Evolutionary conservation across 2,329 filamentous ascomycete species (phyloP).

Genomic region (Trichothecium roseum): DNA sequence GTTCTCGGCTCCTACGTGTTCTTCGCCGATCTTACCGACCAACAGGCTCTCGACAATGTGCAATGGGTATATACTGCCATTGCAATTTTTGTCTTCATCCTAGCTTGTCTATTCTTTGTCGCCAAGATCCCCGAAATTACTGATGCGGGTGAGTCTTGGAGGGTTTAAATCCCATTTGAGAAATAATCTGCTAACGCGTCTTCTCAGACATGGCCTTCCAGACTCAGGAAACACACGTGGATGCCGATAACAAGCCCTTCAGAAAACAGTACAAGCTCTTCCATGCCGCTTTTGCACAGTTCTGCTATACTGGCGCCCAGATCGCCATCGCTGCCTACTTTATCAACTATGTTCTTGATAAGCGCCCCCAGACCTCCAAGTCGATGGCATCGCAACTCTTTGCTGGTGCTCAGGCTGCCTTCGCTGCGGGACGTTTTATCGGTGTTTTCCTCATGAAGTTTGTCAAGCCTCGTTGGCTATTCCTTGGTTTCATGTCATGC

Average conservation of each 20-base stretch:
- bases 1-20: conserved; percentile 65
- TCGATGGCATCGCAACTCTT: conserved; percentile 54
- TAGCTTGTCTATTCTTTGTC: conserved; percentile 58
- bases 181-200: conserved; percentile 19
- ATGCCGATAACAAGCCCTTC: conserved; percentile 50
- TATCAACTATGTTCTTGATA: conserved; percentile 62
- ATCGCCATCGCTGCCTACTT: conserved; percentile 57
- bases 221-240: conserved; percentile 41
- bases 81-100: conserved; percentile 56
- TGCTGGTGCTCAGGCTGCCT: conserved; percentile 63
- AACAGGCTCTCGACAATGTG: conserved; percentile 51
- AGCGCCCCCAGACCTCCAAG: conserved; percentile 38
- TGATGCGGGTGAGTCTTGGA: conserved; percentile 20
- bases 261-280: conserved; percentile 65
- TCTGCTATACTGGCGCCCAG: conserved; percentile 69
- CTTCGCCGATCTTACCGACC: conserved; percentile 52
- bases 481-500: conserved; percentile 52
- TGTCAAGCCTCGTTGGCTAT: conserved; percentile 54
- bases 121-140: conserved; percentile 63
- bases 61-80: conserved; percentile 72
- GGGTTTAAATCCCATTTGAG: neutral
- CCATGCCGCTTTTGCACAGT: conserved; percentile 66
- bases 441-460: conserved; percentile 59
- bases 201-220: conserved; percentile 51
- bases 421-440: conserved; percentile 61